These are phyloP conservation scores for Vigna nakashimae DNA, from an alignment of 306 rosid genomes.

Conservation along the genomic window DNA sequence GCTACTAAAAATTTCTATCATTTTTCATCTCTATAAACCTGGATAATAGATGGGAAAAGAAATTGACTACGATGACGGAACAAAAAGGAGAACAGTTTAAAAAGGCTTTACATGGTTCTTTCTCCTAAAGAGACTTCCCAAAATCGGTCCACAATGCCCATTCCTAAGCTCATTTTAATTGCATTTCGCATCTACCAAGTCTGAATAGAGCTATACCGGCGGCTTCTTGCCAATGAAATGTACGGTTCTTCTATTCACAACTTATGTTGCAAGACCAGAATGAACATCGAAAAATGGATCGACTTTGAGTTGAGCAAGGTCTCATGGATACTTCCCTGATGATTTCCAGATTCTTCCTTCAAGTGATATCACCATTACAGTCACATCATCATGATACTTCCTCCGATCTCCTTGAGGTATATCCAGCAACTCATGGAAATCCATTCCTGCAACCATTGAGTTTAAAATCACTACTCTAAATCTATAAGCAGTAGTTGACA, in stretches of 20 bases:
- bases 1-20: conserved; percentile 67
- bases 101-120: conserved; percentile 36
- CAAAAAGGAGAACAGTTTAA: conserved; percentile 17
- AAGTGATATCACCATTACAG: conserved; percentile 89
- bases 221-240: neutral
- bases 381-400: conserved; percentile 91
- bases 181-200: conserved; percentile 4
- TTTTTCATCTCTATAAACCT: conserved; percentile 48
- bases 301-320: conserved; percentile 11
- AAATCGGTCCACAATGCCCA: neutral
- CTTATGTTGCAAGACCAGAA: conserved; percentile 1
- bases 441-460: conserved; percentile 69
- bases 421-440: conserved; percentile 84
- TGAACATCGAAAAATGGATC: neutral
- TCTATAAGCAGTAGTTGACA: neutral
- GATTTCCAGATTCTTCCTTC: conserved; percentile 98
- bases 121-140: conserved; percentile 39
- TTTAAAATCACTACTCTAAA: conserved; percentile 23
- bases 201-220: neutral
- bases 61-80: conserved; percentile 8
- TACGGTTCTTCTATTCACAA: neutral
- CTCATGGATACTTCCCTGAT: conserved; percentile 85
- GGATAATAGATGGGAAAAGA: conserved; percentile 37
- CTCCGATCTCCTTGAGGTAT: conserved; percentile 91
- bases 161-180: neutral